These are phyloP conservation scores for Dichomitus squalens DNA, from an alignment of 1,284 basidiomycete species.

Conservation along the genomic window DNA sequence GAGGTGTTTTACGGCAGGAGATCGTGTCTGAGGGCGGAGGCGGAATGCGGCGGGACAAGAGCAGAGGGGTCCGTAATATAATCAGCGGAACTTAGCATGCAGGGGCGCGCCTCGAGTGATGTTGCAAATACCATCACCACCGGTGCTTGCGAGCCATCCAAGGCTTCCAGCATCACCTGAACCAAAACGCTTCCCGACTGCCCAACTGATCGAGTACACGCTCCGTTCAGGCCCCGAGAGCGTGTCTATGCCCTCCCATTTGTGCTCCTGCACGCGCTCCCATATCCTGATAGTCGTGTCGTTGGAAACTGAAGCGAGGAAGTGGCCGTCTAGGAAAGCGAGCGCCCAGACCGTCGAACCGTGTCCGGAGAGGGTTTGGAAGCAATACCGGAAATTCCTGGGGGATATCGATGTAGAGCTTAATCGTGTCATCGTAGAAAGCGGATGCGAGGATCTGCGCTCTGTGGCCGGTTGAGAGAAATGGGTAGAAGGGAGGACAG, in stretches of 20 bases:
- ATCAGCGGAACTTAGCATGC: conserved; percentile 67
- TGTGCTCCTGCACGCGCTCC: conserved; percentile 55
- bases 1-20: conserved; percentile 26
- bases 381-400: conserved; percentile 95
- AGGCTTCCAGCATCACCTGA: conserved; percentile 38
- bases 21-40: conserved; percentile 12
- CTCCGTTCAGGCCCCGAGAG: conserved; percentile 69
- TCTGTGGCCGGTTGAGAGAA: conserved; percentile 27
- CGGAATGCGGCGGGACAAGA: conserved; percentile 24
- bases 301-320: conserved; percentile 84
- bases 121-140: conserved; percentile 81
- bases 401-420: conserved; percentile 93
- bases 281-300: conserved; percentile 78
- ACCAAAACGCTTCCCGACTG: conserved; percentile 30
- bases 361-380: conserved; percentile 81
- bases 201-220: conserved; percentile 85
- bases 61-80: conserved; percentile 47
- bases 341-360: conserved; percentile 92
- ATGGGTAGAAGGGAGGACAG: background rate
- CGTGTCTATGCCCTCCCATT: conserved; percentile 60
- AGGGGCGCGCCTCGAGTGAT: too few species aligned
- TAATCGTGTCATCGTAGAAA: conserved; percentile 97
- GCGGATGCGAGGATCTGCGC: conserved; percentile 90
- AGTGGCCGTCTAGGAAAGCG: conserved; percentile 78
- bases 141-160: conserved; percentile 76